These are phyloP conservation scores for Neurospora sp. DNA, from an alignment of 495 filamentous ascomycete genomes.

Conservation along the genomic window DNA sequence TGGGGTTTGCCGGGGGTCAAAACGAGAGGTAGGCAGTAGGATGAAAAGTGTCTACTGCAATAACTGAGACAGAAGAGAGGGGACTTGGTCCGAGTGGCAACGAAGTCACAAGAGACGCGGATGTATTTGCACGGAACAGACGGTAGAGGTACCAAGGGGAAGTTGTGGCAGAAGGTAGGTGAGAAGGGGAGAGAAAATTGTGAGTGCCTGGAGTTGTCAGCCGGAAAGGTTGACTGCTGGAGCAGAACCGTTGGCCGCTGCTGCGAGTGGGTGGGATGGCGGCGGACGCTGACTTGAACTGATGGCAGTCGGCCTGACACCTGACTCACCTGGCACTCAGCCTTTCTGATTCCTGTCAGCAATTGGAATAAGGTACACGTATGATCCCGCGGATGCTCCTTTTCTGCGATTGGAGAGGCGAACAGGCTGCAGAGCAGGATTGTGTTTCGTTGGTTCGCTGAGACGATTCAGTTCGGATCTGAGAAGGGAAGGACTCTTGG, in stretches of 20 bases:
- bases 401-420: neutral
- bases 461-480: neutral
- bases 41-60: neutral
- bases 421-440: neutral
- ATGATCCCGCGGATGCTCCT: neutral
- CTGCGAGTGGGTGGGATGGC: neutral
- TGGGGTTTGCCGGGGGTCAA: neutral
- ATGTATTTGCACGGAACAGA: neutral
- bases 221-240: neutral
- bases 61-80: neutral
- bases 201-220: neutral
- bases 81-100: neutral
- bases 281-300: neutral
- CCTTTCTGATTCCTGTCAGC: neutral
- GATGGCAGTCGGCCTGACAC: neutral
- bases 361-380: neutral
- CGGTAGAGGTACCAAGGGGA: neutral
- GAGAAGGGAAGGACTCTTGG: neutral
- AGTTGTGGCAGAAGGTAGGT: neutral
- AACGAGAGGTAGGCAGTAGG: neutral
- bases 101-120: neutral
- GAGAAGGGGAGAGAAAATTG: neutral
- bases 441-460: neutral
- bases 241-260: neutral
- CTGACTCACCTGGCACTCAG: neutral